Evolutionary conservation across 2,329 filamentous ascomycete genomes (phyloP).

Genomic region (Cladosporium sp.): DNA sequence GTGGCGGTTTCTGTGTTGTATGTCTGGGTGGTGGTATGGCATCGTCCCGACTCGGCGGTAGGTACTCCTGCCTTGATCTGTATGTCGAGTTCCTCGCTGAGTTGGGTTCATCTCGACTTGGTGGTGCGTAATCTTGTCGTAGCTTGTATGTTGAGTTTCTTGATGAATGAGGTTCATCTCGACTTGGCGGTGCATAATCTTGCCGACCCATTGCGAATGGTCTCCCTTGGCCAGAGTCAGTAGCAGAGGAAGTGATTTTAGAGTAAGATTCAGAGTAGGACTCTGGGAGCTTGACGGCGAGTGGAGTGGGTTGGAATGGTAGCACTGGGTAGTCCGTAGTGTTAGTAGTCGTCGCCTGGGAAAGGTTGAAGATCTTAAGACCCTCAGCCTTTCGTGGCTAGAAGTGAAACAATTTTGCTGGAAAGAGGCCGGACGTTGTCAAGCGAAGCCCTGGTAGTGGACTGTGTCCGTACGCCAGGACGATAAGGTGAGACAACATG

Average conservation of each 20-base stretch:
- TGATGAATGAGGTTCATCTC: conserved; percentile 20
- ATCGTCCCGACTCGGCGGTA: conserved; percentile 20
- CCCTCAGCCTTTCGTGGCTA: conserved; percentile 17
- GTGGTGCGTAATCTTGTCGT: conserved; percentile 19
- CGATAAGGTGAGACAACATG: conserved; percentile 9
- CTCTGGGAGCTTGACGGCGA: background rate
- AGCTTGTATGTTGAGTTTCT: conserved; percentile 33
- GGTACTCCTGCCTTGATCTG: conserved; percentile 28
- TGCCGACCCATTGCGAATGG: conserved; percentile 8
- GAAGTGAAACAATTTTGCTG: conserved; percentile 17
- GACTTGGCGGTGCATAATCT: conserved; percentile 13
- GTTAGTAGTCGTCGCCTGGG: conserved; percentile 16
- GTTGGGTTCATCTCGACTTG: conserved; percentile 21
- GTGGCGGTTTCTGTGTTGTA: conserved; percentile 33
- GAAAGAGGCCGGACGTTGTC: conserved; percentile 19
- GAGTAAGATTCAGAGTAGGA: background rate
- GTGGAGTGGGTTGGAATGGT: background rate
- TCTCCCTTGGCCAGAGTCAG: background rate
- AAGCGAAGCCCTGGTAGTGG: conserved; percentile 6
- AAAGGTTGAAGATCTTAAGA: conserved; percentile 1
- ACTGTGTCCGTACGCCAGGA: background rate
- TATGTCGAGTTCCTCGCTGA: conserved; percentile 27
- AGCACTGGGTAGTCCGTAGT: conserved; percentile 14
- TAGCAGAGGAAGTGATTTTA: background rate
- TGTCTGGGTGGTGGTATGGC: conserved; percentile 15